These are phyloP conservation scores for Phalaenopsis aphrodite DNA, from an alignment of 106 monocot genomes.

Conservation along the genomic window DNA sequence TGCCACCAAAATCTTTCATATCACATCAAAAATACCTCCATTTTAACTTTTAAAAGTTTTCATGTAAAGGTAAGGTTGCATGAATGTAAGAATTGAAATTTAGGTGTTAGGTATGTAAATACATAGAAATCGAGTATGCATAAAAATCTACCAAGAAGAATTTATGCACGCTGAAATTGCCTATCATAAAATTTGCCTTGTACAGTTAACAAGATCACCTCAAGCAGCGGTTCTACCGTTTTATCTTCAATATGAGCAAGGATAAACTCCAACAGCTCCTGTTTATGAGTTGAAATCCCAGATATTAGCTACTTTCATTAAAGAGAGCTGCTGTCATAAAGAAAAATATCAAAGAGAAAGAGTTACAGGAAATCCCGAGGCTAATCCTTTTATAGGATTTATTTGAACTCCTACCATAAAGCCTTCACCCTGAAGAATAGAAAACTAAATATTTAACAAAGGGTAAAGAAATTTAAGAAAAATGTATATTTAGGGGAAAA, in stretches of 20 bases:
- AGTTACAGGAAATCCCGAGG: conserved; percentile 86
- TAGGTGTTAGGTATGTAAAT: too few relatives aligned
- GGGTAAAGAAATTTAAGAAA: neutral
- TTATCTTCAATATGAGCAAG: conserved; percentile 77
- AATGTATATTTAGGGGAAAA: conserved; percentile 2
- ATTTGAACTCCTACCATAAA: conserved; percentile 99
- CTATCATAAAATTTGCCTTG: too few relatives aligned
- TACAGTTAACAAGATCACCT: conserved; percentile 31
- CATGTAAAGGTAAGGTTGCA: too few relatives aligned
- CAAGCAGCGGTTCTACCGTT: conserved; percentile 72
- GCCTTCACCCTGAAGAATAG: conserved; percentile 67
- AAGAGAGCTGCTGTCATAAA: neutral
- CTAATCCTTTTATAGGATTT: conserved; percentile 83
- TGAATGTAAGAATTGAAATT: too few relatives aligned
- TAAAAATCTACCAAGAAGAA: too few relatives aligned
- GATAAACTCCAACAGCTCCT: conserved; percentile 68
- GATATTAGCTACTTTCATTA: neutral
- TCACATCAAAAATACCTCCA: too few relatives aligned
- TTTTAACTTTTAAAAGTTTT: too few relatives aligned
- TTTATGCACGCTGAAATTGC: neutral
- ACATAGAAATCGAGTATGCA: too few relatives aligned
- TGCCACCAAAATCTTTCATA: too few relatives aligned
- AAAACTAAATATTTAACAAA: conserved; percentile 9
- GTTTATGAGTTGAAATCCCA: conserved; percentile 9
- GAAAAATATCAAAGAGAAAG: neutral